phyloP scores from a whole-genome alignment of 192 early-diverging fungal species.

The Funneliformis geosporum region DNA sequence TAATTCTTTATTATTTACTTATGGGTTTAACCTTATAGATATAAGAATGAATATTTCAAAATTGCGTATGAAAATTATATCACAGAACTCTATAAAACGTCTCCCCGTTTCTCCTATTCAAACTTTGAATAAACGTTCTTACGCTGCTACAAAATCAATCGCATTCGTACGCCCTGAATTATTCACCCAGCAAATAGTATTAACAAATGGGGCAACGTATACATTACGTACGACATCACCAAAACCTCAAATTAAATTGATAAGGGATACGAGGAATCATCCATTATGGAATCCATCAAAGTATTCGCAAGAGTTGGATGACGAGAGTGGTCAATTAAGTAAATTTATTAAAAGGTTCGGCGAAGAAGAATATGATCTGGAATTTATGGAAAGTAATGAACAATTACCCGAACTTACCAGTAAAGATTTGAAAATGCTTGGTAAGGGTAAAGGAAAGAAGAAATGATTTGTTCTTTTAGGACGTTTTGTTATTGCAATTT shows the following conservation, averaged over 20 bases:
- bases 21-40: too few species aligned
- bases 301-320: conserved; percentile 56
- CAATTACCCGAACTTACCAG: conserved; percentile 37
- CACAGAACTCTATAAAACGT: too few species aligned
- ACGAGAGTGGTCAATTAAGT: conserved; percentile 78
- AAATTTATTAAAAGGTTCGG: conserved; percentile 83
- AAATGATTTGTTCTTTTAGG: too few species aligned
- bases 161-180: conserved; percentile 53
- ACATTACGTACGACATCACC: conserved; percentile 83
- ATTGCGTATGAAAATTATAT: neutral
- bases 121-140: neutral
- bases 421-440: conserved; percentile 39
- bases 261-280: conserved; percentile 92
- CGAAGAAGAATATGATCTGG: conserved; percentile 56
- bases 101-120: neutral
- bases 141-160: neutral
- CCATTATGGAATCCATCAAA: conserved; percentile 88
- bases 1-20: too few species aligned
- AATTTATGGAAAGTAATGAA: conserved; percentile 49
- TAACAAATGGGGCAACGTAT: conserved; percentile 89
- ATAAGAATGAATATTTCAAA: neutral
- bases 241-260: conserved; percentile 77
- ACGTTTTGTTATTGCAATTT: neutral
- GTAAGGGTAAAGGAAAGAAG: conserved; percentile 5
- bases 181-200: conserved; percentile 83